Evolutionary conservation across 768 basidiomycete species (phyloP).

Genomic region (Arthromyces matolae): DNA sequence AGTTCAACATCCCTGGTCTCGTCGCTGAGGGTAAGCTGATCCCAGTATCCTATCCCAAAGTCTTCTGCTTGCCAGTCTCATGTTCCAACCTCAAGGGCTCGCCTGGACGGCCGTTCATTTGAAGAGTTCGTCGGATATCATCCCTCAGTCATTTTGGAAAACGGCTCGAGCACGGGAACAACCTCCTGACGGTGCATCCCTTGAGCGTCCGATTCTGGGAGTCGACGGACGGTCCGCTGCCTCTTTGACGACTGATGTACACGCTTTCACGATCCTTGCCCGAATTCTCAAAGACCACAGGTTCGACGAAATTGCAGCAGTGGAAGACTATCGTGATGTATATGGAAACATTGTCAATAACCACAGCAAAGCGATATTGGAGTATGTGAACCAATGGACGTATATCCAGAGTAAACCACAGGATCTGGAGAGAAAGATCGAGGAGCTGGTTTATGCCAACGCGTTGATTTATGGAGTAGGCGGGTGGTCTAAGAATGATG

Average conservation of each 20-base stretch:
- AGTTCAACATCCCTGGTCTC: conserved; percentile 57
- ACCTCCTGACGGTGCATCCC: background rate
- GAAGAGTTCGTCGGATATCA: conserved; percentile 30
- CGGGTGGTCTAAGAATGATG: conserved; percentile 39
- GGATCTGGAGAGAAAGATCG: conserved; percentile 49
- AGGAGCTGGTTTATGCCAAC: conserved; percentile 58
- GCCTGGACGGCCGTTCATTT: conserved; percentile 52
- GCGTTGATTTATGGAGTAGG: conserved; percentile 53
- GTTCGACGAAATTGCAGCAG: conserved; percentile 21
- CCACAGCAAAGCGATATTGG: conserved; percentile 37
- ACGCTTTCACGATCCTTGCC: conserved; percentile 52
- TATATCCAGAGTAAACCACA: conserved; percentile 30
- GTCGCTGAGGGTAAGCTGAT: conserved; percentile 62
- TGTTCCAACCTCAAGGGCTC: conserved; percentile 48
- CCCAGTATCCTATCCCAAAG: background rate
- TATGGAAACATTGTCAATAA: conserved; percentile 32
- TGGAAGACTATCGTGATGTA: conserved; percentile 17
- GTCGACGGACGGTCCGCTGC: background rate
- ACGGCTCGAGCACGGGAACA: too few relatives aligned
- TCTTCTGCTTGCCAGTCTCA: background rate
- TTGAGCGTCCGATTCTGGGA: conserved; percentile 5
- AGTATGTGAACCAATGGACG: conserved; percentile 43
- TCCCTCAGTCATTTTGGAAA: conserved; percentile 26
- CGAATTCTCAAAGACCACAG: conserved; percentile 49
- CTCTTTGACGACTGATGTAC: conserved; percentile 18